Evolutionary conservation across 2,329 filamentous ascomycete species (phyloP).

Genomic region (Botryosphaeria dothidea): DNA sequence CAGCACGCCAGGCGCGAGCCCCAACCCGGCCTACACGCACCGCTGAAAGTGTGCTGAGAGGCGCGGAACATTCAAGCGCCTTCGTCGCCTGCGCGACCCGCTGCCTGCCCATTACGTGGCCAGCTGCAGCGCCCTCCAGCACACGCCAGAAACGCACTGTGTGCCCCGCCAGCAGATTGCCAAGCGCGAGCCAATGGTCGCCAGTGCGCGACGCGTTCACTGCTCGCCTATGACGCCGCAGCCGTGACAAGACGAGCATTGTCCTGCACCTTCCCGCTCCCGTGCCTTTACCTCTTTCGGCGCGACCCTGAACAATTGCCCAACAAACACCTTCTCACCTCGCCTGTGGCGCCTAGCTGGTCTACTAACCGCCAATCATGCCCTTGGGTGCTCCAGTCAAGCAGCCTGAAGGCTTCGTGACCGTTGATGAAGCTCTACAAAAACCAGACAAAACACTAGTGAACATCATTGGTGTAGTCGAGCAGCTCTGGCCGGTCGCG

Average conservation of each 20-base stretch:
- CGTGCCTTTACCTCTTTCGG: background rate
- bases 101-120: background rate
- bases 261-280: constrained; percentile 3
- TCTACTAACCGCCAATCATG: background rate
- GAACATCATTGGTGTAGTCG: constrained; percentile 15
- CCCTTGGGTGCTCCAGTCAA: background rate
- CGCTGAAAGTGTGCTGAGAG: background rate
- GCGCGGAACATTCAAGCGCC: background rate
- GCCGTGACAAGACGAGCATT: constrained; percentile 5
- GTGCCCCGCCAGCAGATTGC: constrained; percentile 1
- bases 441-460: background rate
- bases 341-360: background rate
- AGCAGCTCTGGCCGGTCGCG: background rate
- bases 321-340: background rate
- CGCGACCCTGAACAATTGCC: background rate
- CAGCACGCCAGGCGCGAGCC: background rate
- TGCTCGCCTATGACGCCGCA: constrained; percentile 12
- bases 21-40: background rate
- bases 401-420: constrained; percentile 2
- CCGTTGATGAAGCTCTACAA: background rate
- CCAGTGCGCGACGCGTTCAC: background rate
- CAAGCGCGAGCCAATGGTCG: constrained; percentile 5
- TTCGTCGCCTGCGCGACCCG: background rate
- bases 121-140: background rate
- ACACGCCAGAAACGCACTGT: background rate